A percentile compares a stretch with the other conserved stretches of the same genome.
These are phyloP conservation scores for Apiotrichum domesticum DNA, from an alignment of 1,284 basidiomycete genomes.

Conservation along the genomic window DNA sequence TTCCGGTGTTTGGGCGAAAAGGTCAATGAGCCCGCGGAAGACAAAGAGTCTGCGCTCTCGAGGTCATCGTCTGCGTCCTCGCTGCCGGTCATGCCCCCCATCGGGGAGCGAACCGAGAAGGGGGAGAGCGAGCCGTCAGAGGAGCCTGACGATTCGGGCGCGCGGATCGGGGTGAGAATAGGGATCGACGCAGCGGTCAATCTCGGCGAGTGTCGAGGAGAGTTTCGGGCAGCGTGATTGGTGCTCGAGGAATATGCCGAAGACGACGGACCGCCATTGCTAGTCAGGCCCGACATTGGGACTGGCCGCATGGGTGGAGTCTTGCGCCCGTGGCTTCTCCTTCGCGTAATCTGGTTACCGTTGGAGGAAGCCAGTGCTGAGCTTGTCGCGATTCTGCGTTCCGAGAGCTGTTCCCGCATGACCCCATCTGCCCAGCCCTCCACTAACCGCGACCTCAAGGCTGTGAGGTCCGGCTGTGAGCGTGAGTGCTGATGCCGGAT, in stretches of 20 bases:
- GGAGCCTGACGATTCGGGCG: background rate
- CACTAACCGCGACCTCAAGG: slow-evolving; percentile 27
- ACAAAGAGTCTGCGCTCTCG: slow-evolving; percentile 24
- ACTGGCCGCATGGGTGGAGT: slow-evolving; percentile 18
- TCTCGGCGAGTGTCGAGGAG: slow-evolving; percentile 18
- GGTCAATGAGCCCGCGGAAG: slow-evolving; percentile 33
- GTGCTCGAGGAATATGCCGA: too few species aligned
- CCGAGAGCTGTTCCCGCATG: slow-evolving; percentile 13
- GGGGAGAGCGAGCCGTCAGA: slow-evolving; percentile 20
- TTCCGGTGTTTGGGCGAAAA: slow-evolving; percentile 30
- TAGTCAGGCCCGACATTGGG: slow-evolving; percentile 1
- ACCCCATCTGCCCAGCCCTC: slow-evolving; percentile 33
- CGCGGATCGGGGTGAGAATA: slow-evolving; percentile 14
- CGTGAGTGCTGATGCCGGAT: slow-evolving; percentile 22
- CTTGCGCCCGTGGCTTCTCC: slow-evolving; percentile 17
- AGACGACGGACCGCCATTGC: background rate
- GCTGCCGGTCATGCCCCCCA: slow-evolving; percentile 26
- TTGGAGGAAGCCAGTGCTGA: background rate
- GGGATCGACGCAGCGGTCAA: slow-evolving; percentile 14
- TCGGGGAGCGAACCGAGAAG: slow-evolving; percentile 10
- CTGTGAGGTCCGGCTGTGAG: slow-evolving; percentile 39
- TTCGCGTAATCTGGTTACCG: slow-evolving; percentile 3
- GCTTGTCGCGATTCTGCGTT: slow-evolving; percentile 2
- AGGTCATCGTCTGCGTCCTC: slow-evolving; percentile 43
- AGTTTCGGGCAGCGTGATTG: background rate